A percentile compares a stretch with the other conserved stretches of the same genome.
Evolutionary conservation across 2,329 filamentous ascomycete genomes (phyloP).

Genomic region (Lasiodiplodia sp.): DNA sequence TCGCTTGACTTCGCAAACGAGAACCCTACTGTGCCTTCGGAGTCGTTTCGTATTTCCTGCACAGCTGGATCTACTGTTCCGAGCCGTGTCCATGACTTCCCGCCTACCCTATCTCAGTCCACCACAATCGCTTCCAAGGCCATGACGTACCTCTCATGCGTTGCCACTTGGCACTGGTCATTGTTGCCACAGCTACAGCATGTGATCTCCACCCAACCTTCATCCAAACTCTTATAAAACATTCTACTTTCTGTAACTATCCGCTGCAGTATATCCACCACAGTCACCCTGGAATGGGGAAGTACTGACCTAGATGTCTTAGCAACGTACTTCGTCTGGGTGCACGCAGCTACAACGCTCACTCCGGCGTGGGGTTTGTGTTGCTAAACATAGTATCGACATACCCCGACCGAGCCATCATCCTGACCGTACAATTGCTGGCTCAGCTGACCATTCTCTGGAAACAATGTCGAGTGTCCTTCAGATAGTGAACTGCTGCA

Average conservation of each 20-base stretch:
- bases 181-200: too few species aligned
- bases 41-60: too few species aligned
- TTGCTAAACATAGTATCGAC: neutral
- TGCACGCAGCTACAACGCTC: too few species aligned
- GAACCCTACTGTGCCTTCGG: neutral
- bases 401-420: neutral
- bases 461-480: neutral
- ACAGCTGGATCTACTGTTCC: too few species aligned
- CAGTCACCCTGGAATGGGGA: too few species aligned
- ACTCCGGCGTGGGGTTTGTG: neutral
- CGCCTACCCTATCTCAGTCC: too few species aligned
- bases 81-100: too few species aligned
- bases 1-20: neutral
- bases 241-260: neutral
- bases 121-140: neutral
- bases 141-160: neutral
- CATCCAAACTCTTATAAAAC: neutral
- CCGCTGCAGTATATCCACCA: too few species aligned
- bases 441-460: neutral
- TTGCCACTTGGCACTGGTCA: neutral
- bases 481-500: neutral
- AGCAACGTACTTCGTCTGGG: too few species aligned
- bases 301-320: too few species aligned
- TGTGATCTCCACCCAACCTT: neutral
- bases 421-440: neutral